phyloP scores from a whole-genome alignment of 192 early-diverging fungal species.

The Coemansia javaensis region DNA sequence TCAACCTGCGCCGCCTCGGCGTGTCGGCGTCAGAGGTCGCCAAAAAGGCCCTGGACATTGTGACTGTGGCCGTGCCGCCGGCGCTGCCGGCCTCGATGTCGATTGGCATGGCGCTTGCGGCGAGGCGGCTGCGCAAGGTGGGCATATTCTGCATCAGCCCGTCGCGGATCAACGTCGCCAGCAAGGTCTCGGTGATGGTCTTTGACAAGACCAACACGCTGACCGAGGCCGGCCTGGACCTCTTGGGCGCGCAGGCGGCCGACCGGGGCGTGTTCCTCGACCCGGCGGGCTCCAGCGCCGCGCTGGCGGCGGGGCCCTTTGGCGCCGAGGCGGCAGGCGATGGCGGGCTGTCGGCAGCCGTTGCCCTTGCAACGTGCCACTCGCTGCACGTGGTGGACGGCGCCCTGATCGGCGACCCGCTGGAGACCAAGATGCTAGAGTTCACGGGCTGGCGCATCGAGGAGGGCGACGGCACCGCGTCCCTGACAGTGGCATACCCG shows the following conservation, averaged over 20 bases:
- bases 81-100: slow-evolving; percentile 97
- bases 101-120: slow-evolving; percentile 96
- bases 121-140: slow-evolving; percentile 68
- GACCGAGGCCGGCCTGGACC: slow-evolving; percentile 90
- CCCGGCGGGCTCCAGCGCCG: neutral
- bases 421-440: slow-evolving; percentile 96
- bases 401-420: slow-evolving; percentile 84
- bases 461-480: slow-evolving; percentile 54
- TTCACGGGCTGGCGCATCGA: slow-evolving; percentile 90
- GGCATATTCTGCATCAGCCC: slow-evolving; percentile 92
- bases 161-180: slow-evolving; percentile 91
- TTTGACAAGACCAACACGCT: slow-evolving; percentile 99
- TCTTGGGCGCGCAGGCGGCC: slow-evolving; percentile 71
- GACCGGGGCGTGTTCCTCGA: slow-evolving; percentile 4
- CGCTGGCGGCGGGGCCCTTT: neutral
- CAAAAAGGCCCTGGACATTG: slow-evolving; percentile 86
- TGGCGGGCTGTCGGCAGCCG: slow-evolving; percentile 20
- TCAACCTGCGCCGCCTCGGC: slow-evolving; percentile 81
- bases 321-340: neutral
- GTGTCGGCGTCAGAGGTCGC: slow-evolving; percentile 67
- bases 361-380: slow-evolving; percentile 73
- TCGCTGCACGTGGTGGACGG: slow-evolving; percentile 81
- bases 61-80: slow-evolving; percentile 95
- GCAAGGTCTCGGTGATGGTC: slow-evolving; percentile 88
- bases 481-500: neutral